Evolutionary conservation across 345 rosid genomes (phyloP).

Genomic region (Arabis hirsuta): DNA sequence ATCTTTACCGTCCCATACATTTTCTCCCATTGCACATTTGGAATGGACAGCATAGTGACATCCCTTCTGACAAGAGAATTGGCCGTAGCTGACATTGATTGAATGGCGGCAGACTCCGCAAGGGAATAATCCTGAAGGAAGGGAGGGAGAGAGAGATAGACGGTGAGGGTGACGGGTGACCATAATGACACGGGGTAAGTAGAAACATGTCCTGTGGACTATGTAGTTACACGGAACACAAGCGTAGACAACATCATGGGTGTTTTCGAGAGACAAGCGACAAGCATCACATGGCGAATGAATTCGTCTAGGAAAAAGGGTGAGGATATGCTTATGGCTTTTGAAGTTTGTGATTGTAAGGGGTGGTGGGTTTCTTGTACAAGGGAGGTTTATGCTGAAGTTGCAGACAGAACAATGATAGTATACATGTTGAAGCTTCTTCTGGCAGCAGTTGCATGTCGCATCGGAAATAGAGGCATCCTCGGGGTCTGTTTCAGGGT

Average conservation of each 20-base stretch:
- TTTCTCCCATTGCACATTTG: not conserved
- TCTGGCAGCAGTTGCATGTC: no score
- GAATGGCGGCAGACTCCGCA: not conserved
- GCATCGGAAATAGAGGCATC: no score
- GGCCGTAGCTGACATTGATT: not conserved
- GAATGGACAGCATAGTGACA: slow-evolving; percentile 7
- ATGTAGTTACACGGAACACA: slow-evolving; percentile 1
- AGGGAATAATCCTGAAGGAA: not conserved
- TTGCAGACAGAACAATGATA: not conserved
- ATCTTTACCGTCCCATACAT: not conserved
- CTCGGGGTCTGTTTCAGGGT: no score
- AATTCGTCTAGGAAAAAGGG: not conserved
- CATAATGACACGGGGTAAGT: not conserved
- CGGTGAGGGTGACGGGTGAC: slow-evolving; percentile 18
- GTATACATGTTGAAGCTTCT: not conserved
- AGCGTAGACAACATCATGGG: not conserved
- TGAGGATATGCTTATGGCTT: not conserved
- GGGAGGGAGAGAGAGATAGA: not conserved
- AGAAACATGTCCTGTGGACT: not conserved
- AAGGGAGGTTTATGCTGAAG: not conserved
- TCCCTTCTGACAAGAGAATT: not conserved
- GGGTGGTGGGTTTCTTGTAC: not conserved
- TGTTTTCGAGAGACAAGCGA: not conserved
- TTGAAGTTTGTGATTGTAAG: not conserved
- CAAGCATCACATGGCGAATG: not conserved